Percentiles rank a stretch among this genome's conserved stretches.
These are phyloP conservation scores for Botrytis pseudocinerea DNA, from an alignment of 2,329 filamentous ascomycete genomes.

Conservation along the genomic window DNA sequence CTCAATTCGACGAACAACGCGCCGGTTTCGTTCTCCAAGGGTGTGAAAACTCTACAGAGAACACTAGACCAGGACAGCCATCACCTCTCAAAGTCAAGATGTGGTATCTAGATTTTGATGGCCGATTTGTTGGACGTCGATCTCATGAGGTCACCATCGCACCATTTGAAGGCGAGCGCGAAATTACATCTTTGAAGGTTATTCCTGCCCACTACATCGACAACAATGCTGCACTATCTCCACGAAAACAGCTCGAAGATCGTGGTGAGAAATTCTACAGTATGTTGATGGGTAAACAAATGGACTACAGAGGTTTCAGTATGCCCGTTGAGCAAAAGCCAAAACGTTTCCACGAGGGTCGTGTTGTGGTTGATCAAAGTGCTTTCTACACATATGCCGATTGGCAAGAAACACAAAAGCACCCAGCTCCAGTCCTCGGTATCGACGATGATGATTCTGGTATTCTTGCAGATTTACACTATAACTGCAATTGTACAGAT, in stretches of 20 bases:
- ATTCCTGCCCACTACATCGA: constrained; percentile 34
- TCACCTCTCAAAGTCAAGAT: constrained; percentile 32
- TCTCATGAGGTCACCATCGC: constrained; percentile 33
- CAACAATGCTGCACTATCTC: constrained; percentile 25
- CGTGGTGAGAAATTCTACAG: constrained; percentile 34
- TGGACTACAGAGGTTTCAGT: constrained; percentile 34
- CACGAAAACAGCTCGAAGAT: constrained; percentile 29
- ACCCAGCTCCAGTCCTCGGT: constrained; percentile 29
- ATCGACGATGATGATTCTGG: constrained; percentile 32
- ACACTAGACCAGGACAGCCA: constrained; percentile 26
- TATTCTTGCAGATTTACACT: constrained; percentile 30
- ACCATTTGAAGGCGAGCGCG: constrained; percentile 37
- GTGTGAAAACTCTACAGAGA: constrained; percentile 22
- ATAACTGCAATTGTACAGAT: constrained; percentile 29
- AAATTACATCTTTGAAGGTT: constrained; percentile 37
- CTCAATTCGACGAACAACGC: constrained; percentile 29
- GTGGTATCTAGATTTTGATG: constrained; percentile 41
- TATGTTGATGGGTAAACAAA: constrained; percentile 32
- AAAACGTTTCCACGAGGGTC: constrained; percentile 31
- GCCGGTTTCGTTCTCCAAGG: constrained; percentile 31
- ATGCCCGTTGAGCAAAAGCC: constrained; percentile 31
- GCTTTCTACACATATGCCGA: constrained; percentile 32
- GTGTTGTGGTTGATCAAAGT: constrained; percentile 32
- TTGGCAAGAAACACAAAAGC: constrained; percentile 29
- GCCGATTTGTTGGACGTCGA: constrained; percentile 34